Evolutionary conservation across 495 filamentous ascomycete species (phyloP), one percentile per base, ranked within the genome.

Genomic region (Lophiostoma macrostomum): DNA sequence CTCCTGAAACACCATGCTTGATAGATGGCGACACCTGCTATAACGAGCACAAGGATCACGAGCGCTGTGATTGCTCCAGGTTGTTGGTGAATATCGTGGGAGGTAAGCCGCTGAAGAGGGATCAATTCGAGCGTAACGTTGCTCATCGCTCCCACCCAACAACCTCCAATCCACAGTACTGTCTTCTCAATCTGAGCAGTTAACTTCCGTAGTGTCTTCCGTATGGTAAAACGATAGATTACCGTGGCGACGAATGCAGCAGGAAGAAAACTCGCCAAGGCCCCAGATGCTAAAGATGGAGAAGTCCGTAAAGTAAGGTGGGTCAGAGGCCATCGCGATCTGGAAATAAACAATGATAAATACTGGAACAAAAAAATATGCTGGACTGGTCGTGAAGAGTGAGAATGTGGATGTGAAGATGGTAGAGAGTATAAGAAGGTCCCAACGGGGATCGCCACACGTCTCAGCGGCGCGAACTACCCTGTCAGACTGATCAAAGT

Each of bases 161-260:
- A 61, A 1, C 60, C 63, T 18, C 70, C 70, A 4, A 71, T 47
- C 68, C 69, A 73, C 31, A 73, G 60, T 14, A 73, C 29, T 0
- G 69, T 69, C 44, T 69, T 73, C 44, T 73, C 70, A 27, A 73
- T 10, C 20, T 68, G 69, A n/a, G 70, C 70, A n/a, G 56, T 67
- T 0, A 73, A 58, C 28, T 53, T 43, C 10, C 19, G 43, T 20
- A 73, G 53, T 0, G 74, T 78, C 38, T 72, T 65, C 3, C 68
- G 65, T 13, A 78, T 64, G 38, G 63, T 71, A 50, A 57, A 63
- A 31, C 47, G 63, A 54, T 69, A 72, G 22, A 69, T 60, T 5
- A 67, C 55, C 40, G 50, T 56, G 18, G 45, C 59, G 56, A 62
- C 62, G 45, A 73, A 71, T 22, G 55, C 48, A 3, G 70, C 67